A percentile compares a stretch with the other conserved stretches of the same genome.
phyloP scores from a whole-genome alignment of 495 filamentous ascomycete genomes.

The Talaromyces trachyspermus region DNA sequence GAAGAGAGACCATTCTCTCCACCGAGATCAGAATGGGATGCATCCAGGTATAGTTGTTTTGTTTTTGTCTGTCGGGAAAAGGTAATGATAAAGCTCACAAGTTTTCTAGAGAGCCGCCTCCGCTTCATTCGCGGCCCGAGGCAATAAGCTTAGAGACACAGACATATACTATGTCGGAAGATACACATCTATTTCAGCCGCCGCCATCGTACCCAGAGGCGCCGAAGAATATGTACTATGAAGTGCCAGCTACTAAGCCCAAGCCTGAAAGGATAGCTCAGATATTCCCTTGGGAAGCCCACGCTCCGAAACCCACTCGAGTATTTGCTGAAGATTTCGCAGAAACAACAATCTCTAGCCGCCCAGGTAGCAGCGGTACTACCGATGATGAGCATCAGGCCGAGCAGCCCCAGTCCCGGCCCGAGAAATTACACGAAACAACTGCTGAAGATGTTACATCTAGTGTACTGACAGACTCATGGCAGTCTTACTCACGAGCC shows the following conservation, averaged over 20 bases:
- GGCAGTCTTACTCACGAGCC: constrained; percentile 54
- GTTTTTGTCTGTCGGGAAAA: constrained; percentile 8
- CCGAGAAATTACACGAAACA: too few relatives aligned
- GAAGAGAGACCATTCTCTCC: constrained; percentile 40
- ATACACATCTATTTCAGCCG: constrained; percentile 62
- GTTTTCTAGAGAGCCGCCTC: constrained; percentile 60
- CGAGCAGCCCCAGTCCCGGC: not conserved
- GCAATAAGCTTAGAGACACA: constrained; percentile 64
- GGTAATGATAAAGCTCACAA: constrained; percentile 14
- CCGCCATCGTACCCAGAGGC: constrained; percentile 72
- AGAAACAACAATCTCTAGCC: too few relatives aligned
- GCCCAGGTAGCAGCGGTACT: too few relatives aligned
- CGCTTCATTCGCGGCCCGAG: constrained; percentile 66
- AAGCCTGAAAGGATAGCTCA: constrained; percentile 49
- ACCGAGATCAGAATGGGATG: constrained; percentile 59
- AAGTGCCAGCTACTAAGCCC: constrained; percentile 58
- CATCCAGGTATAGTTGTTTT: constrained; percentile 44
- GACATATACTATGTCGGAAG: constrained; percentile 69
- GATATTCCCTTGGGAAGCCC: constrained; percentile 81
- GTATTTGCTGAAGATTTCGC: constrained; percentile 56
- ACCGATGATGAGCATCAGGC: too few relatives aligned
- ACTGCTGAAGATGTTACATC: not conserved
- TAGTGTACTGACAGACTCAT: constrained; percentile 37
- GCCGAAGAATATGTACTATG: constrained; percentile 76
- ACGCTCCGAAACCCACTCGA: constrained; percentile 58